A percentile compares a stretch with the other conserved stretches of the same genome.
Conservation (phyloP, 306 rosid species). For the Phaseolus lunatus region DNA sequence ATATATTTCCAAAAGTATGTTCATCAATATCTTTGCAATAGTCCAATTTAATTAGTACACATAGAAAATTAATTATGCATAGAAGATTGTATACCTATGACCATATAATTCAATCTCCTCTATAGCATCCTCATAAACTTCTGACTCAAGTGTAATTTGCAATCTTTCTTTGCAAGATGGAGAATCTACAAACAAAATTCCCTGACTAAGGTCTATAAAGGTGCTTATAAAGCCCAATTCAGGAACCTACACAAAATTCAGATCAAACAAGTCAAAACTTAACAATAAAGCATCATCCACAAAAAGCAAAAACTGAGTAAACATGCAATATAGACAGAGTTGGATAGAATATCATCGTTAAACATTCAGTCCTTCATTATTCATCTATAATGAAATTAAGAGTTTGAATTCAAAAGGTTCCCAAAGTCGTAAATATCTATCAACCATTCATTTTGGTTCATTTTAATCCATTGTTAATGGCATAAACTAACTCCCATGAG, state of each 20-base stretch:
- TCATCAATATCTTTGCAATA: not conserved
- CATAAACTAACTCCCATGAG: not conserved
- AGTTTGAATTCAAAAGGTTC: not conserved
- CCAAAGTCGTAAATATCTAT: not conserved
- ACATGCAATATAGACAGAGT: constrained; percentile 7
- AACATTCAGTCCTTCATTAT: not conserved
- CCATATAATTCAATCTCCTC: constrained; percentile 68
- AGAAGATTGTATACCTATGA: constrained; percentile 62
- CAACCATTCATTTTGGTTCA: constrained; percentile 7
- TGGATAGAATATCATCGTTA: constrained; percentile 16
- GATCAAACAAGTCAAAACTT: constrained; percentile 43
- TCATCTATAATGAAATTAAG: not conserved
- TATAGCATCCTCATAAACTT: constrained; percentile 42
- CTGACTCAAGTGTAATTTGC: constrained; percentile 58
- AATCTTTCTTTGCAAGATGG: constrained; percentile 72
- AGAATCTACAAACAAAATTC: constrained; percentile 74
- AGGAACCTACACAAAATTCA: constrained; percentile 76
- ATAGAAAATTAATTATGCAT: not conserved
- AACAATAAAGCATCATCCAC: constrained; percentile 13
- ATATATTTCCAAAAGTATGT: not conserved
- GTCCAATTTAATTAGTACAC: not conserved
- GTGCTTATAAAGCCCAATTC: constrained; percentile 81
- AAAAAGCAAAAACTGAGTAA: constrained; percentile 8
- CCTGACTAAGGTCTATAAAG: constrained; percentile 71
- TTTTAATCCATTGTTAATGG: not conserved